Evolutionary conservation across 1,139 yeast species (phyloP).

Genomic region (Yamadazyma siamensis): DNA sequence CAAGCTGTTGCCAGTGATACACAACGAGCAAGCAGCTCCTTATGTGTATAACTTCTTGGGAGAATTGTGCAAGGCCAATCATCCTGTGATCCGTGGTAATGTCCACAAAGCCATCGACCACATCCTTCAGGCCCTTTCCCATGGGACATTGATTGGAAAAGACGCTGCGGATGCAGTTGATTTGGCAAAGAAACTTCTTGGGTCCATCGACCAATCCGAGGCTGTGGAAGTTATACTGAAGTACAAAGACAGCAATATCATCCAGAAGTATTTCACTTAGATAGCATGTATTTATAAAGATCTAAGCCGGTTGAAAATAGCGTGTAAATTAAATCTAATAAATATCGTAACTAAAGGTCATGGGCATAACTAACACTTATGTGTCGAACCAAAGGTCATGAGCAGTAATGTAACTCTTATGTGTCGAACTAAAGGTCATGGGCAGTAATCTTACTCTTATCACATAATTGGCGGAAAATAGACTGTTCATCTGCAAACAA

Average conservation of each 20-base stretch:
- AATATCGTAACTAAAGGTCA: no score
- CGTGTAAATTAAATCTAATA: no score
- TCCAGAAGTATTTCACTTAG: slow-evolving; percentile 13
- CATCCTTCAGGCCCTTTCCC: slow-evolving; percentile 73
- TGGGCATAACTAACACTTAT: no score
- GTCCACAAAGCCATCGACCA: slow-evolving; percentile 67
- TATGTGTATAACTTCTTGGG: slow-evolving; percentile 75
- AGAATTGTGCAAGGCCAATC: slow-evolving; percentile 68
- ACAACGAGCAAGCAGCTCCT: slow-evolving; percentile 90
- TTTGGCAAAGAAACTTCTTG: slow-evolving; percentile 52
- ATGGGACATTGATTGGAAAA: slow-evolving; percentile 65
- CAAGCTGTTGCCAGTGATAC: slow-evolving; percentile 72
- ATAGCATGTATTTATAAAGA: not conserved
- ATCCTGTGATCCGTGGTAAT: slow-evolving; percentile 54
- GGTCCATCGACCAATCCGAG: slow-evolving; percentile 54
- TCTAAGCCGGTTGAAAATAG: no score
- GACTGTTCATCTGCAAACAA: slow-evolving; percentile 36
- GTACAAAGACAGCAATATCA: slow-evolving; percentile 12
- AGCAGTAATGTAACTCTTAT: slow-evolving; percentile 8
- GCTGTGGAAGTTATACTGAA: slow-evolving; percentile 63
- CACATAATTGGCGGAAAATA: slow-evolving; percentile 38
- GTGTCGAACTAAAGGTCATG: slow-evolving; percentile 11
- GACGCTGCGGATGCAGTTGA: slow-evolving; percentile 63
- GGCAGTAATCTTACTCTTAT: slow-evolving; percentile 23
- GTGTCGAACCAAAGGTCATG: slow-evolving; percentile 10